Evolutionary conservation across 495 filamentous ascomycete species (phyloP), one percentile per base, ranked within the genome.

Genomic region (Lindgomyces ingoldianus): DNA sequence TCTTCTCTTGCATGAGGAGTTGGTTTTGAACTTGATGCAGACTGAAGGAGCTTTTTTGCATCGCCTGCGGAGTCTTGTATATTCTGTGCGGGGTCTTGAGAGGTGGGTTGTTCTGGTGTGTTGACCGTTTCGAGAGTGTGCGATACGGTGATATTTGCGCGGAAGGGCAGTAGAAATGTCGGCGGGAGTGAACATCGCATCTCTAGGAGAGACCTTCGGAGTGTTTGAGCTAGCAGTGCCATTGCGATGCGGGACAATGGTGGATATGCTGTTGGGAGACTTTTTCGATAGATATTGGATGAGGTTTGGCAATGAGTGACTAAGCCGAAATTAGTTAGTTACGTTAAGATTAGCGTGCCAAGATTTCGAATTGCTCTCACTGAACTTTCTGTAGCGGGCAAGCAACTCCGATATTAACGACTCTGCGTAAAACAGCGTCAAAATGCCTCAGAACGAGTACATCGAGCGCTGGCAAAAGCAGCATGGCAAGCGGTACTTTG

Each of bases 381-480:
- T 51, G 21, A 1, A 41, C 26, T 62, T 52, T 62, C 51, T 57
- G 12, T 19, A 16, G 18, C 41, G 33, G 6, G 18, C 29, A 36
- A 8, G 18, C 30, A 4, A 25, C 4, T 4, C n/a, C 44, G 33
- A 39, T 14, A 39, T 39, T 14, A 6, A 39, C 33, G 33, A 6
- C 6, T 39, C 14, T 14, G 33, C 33, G 33, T 39, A 29, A 45
- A 14, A 33, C 1, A 4, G 65, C 62, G 57, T 67, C 73, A 74
- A 74, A 71, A 90, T 79, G 90, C 90, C 90, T 85, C 90, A 94
- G 81, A 92, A 93, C 79, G 90, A 93, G 79, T 95, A 97, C 76
- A 96, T 98, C 77, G 93, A 96, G 73, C 84, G 90, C 70, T 92
- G 85, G 82, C 78, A 81, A 64, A 93, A 94, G 83, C 88, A 85